These are phyloP conservation scores for Neopestalotiopsis clavispora DNA, from an alignment of 2,329 filamentous ascomycete genomes.

Conservation along the genomic window DNA sequence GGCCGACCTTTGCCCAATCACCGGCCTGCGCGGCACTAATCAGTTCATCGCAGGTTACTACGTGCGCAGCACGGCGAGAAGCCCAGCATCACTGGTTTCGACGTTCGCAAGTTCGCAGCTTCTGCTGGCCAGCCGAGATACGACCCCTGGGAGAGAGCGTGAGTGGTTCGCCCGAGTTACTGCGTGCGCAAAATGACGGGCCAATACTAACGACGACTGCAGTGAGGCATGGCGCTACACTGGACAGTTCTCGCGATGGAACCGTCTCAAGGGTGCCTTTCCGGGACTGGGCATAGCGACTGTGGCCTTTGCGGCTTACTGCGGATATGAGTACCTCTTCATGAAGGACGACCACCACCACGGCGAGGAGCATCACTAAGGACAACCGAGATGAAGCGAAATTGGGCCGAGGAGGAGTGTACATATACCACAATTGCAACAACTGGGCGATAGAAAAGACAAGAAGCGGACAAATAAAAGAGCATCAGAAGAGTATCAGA, in stretches of 20 bases:
- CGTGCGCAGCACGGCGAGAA: slow-evolving; percentile 56
- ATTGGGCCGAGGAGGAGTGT: slow-evolving; percentile 30
- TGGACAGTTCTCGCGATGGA: slow-evolving; percentile 84
- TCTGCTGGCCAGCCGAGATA: slow-evolving; percentile 67
- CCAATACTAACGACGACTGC: slow-evolving; percentile 21
- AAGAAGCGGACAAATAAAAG: not conserved
- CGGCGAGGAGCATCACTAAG: slow-evolving; percentile 63
- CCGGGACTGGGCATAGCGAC: slow-evolving; percentile 92
- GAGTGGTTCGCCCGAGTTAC: slow-evolving; percentile 32
- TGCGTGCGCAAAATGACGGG: not conserved
- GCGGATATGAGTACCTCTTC: slow-evolving; percentile 88
- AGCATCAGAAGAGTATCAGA: not conserved
- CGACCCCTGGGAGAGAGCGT: slow-evolving; percentile 72
- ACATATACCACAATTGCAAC: slow-evolving; percentile 38
- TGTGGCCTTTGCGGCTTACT: slow-evolving; percentile 89
- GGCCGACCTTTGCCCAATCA: not conserved
- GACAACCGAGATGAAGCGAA: not conserved
- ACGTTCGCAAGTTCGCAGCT: slow-evolving; percentile 78
- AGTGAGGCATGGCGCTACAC: slow-evolving; percentile 97
- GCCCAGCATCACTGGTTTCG: slow-evolving; percentile 90
- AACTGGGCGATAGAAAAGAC: not conserved
- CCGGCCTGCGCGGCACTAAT: not conserved
- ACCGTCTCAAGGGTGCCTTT: slow-evolving; percentile 85
- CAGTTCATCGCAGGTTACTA: slow-evolving; percentile 47
- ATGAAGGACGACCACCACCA: slow-evolving; percentile 74